phyloP scores from a whole-genome alignment of 768 basidiomycete genomes.

The Ramaria sp. region DNA sequence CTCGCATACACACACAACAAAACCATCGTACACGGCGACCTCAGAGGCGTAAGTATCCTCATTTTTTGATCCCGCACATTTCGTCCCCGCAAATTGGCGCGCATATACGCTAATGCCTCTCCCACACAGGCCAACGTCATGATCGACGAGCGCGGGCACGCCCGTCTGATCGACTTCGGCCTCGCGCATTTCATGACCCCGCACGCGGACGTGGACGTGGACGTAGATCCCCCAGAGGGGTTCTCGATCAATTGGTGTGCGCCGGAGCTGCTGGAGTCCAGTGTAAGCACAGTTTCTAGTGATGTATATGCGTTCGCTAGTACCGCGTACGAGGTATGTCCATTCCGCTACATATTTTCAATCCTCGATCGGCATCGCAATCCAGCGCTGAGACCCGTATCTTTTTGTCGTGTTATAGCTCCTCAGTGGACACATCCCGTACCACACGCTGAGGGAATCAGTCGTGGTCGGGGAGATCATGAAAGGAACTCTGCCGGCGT shows the following conservation, averaged over 20 bases:
- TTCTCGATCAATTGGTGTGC: background rate
- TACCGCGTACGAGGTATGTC: background rate
- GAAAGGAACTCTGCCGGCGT: too few species aligned
- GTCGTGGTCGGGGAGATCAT: too few species aligned
- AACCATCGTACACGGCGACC: conserved; percentile 5
- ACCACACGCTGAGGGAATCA: too few species aligned
- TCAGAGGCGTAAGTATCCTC: conserved; percentile 1
- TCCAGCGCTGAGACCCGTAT: too few species aligned
- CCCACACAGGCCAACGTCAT: conserved; percentile 7
- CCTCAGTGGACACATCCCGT: too few species aligned
- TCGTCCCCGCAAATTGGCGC: too few species aligned
- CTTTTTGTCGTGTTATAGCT: background rate
- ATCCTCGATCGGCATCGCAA: too few species aligned
- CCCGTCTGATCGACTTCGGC: conserved; percentile 9
- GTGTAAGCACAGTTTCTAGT: background rate
- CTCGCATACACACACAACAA: conserved; percentile 1
- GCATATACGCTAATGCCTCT: too few species aligned
- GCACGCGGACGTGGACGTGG: too few species aligned
- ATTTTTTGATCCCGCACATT: too few species aligned
- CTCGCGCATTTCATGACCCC: background rate
- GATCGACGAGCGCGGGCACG: conserved; percentile 4
- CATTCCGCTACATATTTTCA: too few species aligned
- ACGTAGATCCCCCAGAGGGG: background rate
- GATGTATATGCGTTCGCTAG: conserved; percentile 5
- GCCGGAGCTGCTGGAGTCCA: background rate